Evolutionary conservation across 2,329 filamentous ascomycete species (phyloP).

Genomic region (Pseudocercospora fijiensis): DNA sequence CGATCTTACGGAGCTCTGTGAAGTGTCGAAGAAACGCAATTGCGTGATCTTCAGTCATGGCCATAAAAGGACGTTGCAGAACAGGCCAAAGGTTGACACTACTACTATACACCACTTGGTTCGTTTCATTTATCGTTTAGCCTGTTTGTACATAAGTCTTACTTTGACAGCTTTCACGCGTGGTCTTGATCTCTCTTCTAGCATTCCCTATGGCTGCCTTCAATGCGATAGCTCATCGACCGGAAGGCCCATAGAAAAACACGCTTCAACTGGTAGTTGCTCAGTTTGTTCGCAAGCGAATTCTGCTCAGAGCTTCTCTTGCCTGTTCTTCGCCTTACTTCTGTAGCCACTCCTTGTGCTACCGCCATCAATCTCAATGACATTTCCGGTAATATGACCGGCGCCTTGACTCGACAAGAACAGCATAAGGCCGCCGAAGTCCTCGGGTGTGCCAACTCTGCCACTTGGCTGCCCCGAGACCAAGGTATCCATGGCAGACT

Average conservation of each 20-base stretch:
- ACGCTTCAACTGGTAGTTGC: background rate
- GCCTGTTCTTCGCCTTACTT: slow-evolving; percentile 34
- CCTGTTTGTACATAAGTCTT: background rate
- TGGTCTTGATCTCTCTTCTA: too few relatives aligned
- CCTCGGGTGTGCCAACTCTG: slow-evolving; percentile 49
- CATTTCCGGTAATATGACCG: slow-evolving; percentile 52
- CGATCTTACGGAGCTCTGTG: background rate
- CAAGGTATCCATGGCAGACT: slow-evolving; percentile 51
- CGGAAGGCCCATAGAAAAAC: background rate
- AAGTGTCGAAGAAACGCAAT: background rate
- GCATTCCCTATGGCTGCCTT: too few relatives aligned
- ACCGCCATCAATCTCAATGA: slow-evolving; percentile 51
- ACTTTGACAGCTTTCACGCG: background rate
- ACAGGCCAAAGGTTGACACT: too few relatives aligned
- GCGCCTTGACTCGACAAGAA: slow-evolving; percentile 45
- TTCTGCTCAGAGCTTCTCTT: slow-evolving; percentile 20
- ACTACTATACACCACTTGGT: too few relatives aligned
- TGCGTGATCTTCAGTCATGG: background rate
- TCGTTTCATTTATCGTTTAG: background rate
- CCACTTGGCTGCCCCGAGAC: slow-evolving; percentile 49
- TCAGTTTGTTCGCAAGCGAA: background rate
- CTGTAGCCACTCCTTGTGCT: slow-evolving; percentile 46
- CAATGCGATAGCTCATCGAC: background rate
- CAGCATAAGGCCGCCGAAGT: slow-evolving; percentile 49
- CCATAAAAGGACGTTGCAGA: background rate